Evolutionary conservation across 2,329 filamentous ascomycete genomes (phyloP).

Genomic region (Pseudogymnoascus sp.): DNA sequence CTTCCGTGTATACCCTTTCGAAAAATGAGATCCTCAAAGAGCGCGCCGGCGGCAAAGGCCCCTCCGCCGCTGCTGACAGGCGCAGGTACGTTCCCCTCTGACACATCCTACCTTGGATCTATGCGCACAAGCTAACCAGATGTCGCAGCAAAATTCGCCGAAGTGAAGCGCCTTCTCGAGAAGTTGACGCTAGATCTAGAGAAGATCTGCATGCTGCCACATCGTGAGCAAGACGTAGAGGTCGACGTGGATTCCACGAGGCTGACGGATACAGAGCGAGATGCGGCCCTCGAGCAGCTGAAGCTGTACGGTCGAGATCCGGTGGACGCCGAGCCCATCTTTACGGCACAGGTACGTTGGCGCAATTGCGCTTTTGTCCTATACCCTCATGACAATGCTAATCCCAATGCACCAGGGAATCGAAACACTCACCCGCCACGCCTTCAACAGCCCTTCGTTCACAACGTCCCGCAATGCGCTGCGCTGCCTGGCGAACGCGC

Average conservation of each 20-base stretch:
- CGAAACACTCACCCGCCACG: slow-evolving; percentile 60
- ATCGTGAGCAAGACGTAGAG: slow-evolving; percentile 40
- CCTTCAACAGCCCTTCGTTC: slow-evolving; percentile 56
- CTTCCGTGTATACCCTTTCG: not conserved
- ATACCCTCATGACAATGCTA: slow-evolving; percentile 13
- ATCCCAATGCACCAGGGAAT: slow-evolving; percentile 52
- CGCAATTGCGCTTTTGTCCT: slow-evolving; percentile 13
- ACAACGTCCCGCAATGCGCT: slow-evolving; percentile 66
- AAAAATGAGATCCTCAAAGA: not conserved
- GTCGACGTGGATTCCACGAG: not conserved
- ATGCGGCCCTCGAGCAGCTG: slow-evolving; percentile 54
- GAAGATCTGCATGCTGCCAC: slow-evolving; percentile 46
- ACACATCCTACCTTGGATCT: not conserved
- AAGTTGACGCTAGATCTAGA: slow-evolving; percentile 54
- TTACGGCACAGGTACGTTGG: slow-evolving; percentile 58
- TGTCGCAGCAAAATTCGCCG: slow-evolving; percentile 52
- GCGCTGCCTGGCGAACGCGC: slow-evolving; percentile 75
- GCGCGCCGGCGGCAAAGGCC: not conserved
- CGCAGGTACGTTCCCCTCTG: not conserved
- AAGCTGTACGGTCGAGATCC: slow-evolving; percentile 72
- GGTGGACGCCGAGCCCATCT: slow-evolving; percentile 69
- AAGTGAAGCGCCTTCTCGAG: slow-evolving; percentile 56
- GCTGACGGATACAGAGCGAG: slow-evolving; percentile 44
- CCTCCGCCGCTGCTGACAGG: not conserved
- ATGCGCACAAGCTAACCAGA: not conserved